phyloP scores from a whole-genome alignment of 805 yeast species.

The Schwanniomyces sp. region DNA sequence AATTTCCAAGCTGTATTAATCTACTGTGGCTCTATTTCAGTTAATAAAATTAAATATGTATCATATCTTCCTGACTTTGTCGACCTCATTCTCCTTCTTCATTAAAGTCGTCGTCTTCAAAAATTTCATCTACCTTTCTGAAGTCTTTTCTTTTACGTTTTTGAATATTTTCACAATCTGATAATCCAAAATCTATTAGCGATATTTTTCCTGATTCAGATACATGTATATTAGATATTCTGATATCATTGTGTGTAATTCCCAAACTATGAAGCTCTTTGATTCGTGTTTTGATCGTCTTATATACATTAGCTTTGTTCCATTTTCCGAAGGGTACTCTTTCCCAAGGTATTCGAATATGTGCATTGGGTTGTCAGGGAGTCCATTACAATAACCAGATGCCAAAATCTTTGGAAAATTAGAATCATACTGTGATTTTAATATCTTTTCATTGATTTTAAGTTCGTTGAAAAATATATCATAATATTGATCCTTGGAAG shows the following conservation, averaged over 20 bases:
- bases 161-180: neutral
- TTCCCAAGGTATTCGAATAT: conserved; percentile 2
- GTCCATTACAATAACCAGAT: conserved; percentile 2
- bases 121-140: neutral
- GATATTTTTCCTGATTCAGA: conserved; percentile 1
- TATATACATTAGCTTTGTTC: neutral
- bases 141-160: conserved; percentile 1
- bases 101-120: neutral
- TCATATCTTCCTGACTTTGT: no score
- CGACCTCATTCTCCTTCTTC: neutral
- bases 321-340: neutral
- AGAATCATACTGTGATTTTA: conserved; percentile 1
- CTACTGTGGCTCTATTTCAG: no score
- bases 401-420: conserved; percentile 2
- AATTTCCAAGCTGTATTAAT: no score
- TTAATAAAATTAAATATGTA: no score
- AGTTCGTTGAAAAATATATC: conserved; percentile 2
- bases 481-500: neutral
- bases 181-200: conserved; percentile 1
- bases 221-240: neutral
- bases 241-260: neutral
- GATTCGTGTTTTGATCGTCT: neutral
- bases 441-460: neutral
- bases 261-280: neutral
- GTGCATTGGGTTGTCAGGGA: conserved; percentile 1